phyloP scores from a whole-genome alignment of 306 rosid species.

The Aeschynomene evenia region DNA sequence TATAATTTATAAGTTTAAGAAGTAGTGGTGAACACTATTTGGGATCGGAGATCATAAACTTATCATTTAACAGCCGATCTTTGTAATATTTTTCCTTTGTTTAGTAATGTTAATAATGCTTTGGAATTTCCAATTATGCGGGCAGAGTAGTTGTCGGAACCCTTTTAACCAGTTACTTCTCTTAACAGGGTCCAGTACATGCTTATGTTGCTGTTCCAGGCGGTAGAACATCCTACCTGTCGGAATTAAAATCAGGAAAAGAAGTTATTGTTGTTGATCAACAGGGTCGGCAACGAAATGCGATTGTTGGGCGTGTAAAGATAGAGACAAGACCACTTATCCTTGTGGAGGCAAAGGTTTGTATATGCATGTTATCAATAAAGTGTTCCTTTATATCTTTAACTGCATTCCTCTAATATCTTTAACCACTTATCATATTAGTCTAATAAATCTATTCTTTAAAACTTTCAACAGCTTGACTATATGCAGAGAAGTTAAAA shows the following conservation, averaged over 20 bases:
- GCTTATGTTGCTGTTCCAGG: slow-evolving; percentile 86
- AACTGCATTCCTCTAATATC: slow-evolving; percentile 6
- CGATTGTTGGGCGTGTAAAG: slow-evolving; percentile 82
- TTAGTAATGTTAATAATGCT: not conserved
- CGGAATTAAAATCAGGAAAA: slow-evolving; percentile 81
- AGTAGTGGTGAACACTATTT: not conserved
- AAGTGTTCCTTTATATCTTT: not conserved
- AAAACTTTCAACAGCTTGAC: not conserved
- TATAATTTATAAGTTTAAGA: not conserved
- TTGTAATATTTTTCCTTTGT: not conserved
- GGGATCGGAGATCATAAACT: not conserved
- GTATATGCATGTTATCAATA: slow-evolving; percentile 13
- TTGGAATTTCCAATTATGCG: not conserved
- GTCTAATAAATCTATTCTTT: not conserved
- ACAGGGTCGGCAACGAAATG: slow-evolving; percentile 66
- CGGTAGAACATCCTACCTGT: slow-evolving; percentile 80
- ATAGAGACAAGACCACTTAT: slow-evolving; percentile 82
- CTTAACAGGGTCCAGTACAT: slow-evolving; percentile 76
- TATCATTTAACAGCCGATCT: slow-evolving; percentile 10
- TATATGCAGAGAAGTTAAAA: not conserved
- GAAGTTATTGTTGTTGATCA: slow-evolving; percentile 83
- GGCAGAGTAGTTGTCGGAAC: not conserved
- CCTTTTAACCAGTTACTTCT: not conserved
- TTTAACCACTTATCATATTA: not conserved
- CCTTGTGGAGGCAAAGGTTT: slow-evolving; percentile 89